These are phyloP conservation scores for Neurospora africana DNA, from an alignment of 495 filamentous ascomycete genomes.

Conservation along the genomic window DNA sequence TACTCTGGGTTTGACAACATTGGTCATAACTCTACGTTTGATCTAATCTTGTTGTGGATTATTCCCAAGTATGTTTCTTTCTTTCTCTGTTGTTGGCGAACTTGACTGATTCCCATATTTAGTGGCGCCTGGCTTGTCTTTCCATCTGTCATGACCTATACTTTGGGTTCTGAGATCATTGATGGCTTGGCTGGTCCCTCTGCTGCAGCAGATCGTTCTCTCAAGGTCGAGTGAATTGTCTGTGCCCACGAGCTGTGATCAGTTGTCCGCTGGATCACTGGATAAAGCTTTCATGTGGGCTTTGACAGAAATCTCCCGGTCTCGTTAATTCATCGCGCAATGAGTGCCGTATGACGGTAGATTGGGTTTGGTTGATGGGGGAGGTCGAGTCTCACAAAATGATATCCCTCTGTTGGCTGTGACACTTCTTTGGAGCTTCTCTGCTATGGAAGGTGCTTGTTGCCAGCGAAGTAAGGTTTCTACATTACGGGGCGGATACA, in stretches of 20 bases:
- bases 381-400: not conserved
- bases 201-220: not conserved
- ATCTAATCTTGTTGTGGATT: constrained; percentile 60
- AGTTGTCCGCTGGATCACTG: not conserved
- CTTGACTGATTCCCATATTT: constrained; percentile 1
- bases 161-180: constrained; percentile 60
- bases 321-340: not conserved
- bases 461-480: not conserved
- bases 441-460: not conserved
- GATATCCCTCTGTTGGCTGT: not conserved
- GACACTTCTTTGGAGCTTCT: not conserved
- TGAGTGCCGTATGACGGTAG: not conserved
- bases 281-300: not conserved
- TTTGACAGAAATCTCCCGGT: not conserved
- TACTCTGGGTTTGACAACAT: constrained; percentile 71
- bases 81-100: not conserved
- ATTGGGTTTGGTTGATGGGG: not conserved
- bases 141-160: constrained; percentile 59
- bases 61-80: constrained; percentile 65
- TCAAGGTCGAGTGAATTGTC: not conserved
- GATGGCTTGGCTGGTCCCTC: constrained; percentile 47
- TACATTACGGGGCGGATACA: not conserved
- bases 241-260: not conserved
- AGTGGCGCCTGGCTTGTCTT: constrained; percentile 75
- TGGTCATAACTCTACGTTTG: constrained; percentile 54